phyloP scores from a whole-genome alignment of 106 monocot genomes.

The Dendrobium catenatum region DNA sequence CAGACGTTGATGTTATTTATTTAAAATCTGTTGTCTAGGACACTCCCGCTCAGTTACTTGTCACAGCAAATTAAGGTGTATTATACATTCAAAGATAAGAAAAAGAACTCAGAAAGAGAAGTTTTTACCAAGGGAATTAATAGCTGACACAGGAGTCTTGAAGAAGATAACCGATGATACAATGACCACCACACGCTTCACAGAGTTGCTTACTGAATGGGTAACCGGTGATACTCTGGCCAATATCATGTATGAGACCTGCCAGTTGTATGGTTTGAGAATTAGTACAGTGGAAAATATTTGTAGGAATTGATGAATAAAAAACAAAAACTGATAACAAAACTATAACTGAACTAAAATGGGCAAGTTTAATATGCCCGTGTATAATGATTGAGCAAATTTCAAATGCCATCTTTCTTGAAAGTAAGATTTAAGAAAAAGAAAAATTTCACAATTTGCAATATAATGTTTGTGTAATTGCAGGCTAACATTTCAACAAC shows the following conservation, averaged over 20 bases:
- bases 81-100: neutral
- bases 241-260: slow-evolving; percentile 85
- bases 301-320: neutral
- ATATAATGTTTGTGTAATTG: neutral
- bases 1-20: too few species aligned
- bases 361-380: neutral
- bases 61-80: too few species aligned
- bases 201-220: slow-evolving; percentile 85
- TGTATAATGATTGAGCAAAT: neutral
- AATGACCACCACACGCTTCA: slow-evolving; percentile 85
- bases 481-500: neutral
- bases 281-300: neutral
- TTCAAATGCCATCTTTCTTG: neutral
- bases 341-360: neutral
- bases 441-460: neutral
- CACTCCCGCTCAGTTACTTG: too few species aligned
- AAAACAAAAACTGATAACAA: neutral
- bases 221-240: slow-evolving; percentile 73
- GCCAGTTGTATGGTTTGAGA: slow-evolving; percentile 1
- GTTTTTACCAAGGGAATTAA: slow-evolving; percentile 71
- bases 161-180: slow-evolving; percentile 81
- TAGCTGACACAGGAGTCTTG: slow-evolving; percentile 71
- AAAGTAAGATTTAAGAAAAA: too few species aligned
- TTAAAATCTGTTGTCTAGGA: too few species aligned
- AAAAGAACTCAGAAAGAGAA: neutral